Percentiles rank a stretch among this genome's conserved stretches.
phyloP scores from a whole-genome alignment of 352 stramenopile species.

The Aphanomyces cochlioides region DNA sequence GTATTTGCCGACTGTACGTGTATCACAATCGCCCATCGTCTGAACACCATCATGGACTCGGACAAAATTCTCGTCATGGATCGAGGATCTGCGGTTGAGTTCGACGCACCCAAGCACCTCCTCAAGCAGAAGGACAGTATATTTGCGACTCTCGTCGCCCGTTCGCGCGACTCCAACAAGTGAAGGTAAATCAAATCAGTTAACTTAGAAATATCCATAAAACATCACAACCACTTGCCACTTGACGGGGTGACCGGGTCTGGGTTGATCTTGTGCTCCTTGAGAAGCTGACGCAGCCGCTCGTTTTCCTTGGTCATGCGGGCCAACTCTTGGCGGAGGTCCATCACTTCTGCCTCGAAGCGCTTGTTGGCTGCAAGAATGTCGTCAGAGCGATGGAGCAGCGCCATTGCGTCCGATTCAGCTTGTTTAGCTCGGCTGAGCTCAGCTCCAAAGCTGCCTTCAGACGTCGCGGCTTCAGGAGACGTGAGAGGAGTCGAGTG shows the following conservation, averaged over 20 bases:
- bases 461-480: constrained; percentile 20
- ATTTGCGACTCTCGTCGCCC: constrained; percentile 68
- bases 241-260: constrained; percentile 2
- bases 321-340: constrained; percentile 14
- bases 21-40: constrained; percentile 80
- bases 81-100: constrained; percentile 62
- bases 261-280: constrained; percentile 29
- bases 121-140: constrained; percentile 32
- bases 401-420: neutral
- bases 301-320: constrained; percentile 21
- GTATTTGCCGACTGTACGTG: constrained; percentile 63
- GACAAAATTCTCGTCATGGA: constrained; percentile 83
- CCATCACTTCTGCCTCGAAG: neutral
- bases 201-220: neutral
- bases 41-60: constrained; percentile 39
- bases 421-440: constrained; percentile 8
- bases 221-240: no score
- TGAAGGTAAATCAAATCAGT: neutral
- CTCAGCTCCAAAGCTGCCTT: constrained; percentile 19
- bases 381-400: constrained; percentile 5
- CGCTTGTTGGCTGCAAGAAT: constrained; percentile 6
- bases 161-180: constrained; percentile 55
- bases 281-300: constrained; percentile 21
- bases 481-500: constrained; percentile 25
- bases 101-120: constrained; percentile 45